Evolutionary conservation across 306 rosid genomes (phyloP), one percentile per base, ranked within the genome.

Genomic region (Pterocarpus macrocarpus): DNA sequence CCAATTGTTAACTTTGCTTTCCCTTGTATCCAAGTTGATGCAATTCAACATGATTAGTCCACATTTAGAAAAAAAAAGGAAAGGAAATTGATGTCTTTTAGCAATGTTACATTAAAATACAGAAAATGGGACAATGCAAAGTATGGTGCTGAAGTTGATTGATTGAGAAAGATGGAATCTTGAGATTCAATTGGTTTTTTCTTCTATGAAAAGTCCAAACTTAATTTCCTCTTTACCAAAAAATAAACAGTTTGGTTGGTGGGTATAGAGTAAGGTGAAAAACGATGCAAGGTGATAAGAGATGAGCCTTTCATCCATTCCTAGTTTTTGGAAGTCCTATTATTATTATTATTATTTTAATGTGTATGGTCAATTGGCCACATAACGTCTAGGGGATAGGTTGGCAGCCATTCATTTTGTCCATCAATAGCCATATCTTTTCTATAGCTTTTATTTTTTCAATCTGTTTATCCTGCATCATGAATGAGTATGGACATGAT

Each of bases 11-110:
- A 55, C 69, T 16, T 68, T 75, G 73, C 73, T 69, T 84, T 58
- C 75, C 71, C 73, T 75, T 9, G 34, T 55, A 53, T 70, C 71
- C 79, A 69, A 84, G 82, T 62, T 64, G 82, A 53, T 69, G 82
- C 82, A 62, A 34, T 75, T 84, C 77, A 67, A 3, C 28, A 52
- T 80, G 71, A 80, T 75, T 80, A 69, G 61, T 64, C 79, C 39
- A 63, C 14, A 63, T 68, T 15, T 14, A 49, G 6, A 4, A 8
- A 8, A 22, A 49, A 7, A 75, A 47, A 2, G n/a, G 35, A 58
- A 1, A 52, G 15, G 3, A 41, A 75, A 69, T 38, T 68, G 56
- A 59, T 64, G 15, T 65, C 45, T 62, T 22, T 32, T 16, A 35
- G 15, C 44, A 59, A 58, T 33, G 14, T 73, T 73, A 59, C 77